Evolutionary conservation across 2,329 filamentous ascomycete species (phyloP).

Genomic region (Alternaria postmessia): DNA sequence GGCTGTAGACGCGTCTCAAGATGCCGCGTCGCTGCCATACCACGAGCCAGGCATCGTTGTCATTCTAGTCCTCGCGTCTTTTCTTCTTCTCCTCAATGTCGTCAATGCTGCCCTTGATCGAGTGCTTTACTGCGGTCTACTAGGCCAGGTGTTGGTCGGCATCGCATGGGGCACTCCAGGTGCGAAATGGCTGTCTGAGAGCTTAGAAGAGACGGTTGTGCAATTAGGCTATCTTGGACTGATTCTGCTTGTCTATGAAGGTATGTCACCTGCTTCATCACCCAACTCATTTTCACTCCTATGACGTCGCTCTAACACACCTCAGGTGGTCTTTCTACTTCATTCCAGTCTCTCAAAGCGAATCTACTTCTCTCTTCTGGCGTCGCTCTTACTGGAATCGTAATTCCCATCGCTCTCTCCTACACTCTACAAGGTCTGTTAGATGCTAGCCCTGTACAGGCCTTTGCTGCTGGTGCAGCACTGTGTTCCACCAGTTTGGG

Average conservation of each 20-base stretch:
- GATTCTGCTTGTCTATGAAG: constrained; percentile 76
- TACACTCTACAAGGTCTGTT: constrained; percentile 65
- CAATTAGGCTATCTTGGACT: constrained; percentile 76
- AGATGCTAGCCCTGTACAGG: constrained; percentile 64
- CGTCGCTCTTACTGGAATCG: constrained; percentile 73
- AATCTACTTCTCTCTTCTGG: constrained; percentile 67
- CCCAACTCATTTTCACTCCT: not conserved
- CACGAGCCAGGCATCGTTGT: constrained; percentile 68
- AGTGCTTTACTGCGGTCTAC: constrained; percentile 71
- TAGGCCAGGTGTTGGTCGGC: constrained; percentile 76
- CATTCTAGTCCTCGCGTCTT: constrained; percentile 68
- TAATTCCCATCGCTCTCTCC: constrained; percentile 69
- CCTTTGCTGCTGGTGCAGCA: constrained; percentile 76
- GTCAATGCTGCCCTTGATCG: constrained; percentile 66
- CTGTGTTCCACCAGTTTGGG: constrained; percentile 78
- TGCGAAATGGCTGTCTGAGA: constrained; percentile 63
- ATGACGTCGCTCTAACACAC: constrained; percentile 14
- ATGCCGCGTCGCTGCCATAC: constrained; percentile 59
- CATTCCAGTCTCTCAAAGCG: constrained; percentile 62
- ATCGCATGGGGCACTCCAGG: constrained; percentile 75
- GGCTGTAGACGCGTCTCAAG: constrained; percentile 29
- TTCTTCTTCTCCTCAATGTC: constrained; percentile 69
- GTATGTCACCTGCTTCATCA: constrained; percentile 39
- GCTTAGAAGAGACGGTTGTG: constrained; percentile 64
- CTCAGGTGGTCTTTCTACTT: constrained; percentile 66